A percentile compares a stretch with the other conserved stretches of the same genome.
phyloP scores from a whole-genome alignment of 495 filamentous ascomycete genomes.

The Talaromyces liani region DNA sequence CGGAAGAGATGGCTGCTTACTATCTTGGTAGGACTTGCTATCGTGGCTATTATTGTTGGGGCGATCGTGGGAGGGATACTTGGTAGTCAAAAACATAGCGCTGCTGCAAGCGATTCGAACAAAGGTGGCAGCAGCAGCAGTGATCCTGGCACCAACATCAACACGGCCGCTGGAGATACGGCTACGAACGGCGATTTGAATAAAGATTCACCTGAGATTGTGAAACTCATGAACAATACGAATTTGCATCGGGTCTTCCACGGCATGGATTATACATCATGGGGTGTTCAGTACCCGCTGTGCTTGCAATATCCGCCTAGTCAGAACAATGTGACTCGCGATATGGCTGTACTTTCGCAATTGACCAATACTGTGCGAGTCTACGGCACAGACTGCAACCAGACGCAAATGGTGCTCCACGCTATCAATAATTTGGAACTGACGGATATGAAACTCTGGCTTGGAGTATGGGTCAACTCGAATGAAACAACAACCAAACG shows the following conservation, averaged over 20 bases:
- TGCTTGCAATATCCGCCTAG: slow-evolving; percentile 71
- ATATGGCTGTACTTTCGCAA: slow-evolving; percentile 85
- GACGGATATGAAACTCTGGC: slow-evolving; percentile 82
- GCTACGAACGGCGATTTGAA: slow-evolving; percentile 58
- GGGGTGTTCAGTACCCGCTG: slow-evolving; percentile 83
- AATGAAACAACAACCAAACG: slow-evolving; percentile 79
- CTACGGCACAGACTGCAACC: slow-evolving; percentile 97
- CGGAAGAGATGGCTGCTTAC: slow-evolving; percentile 65
- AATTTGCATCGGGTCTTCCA: slow-evolving; percentile 89
- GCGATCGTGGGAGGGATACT: slow-evolving; percentile 70
- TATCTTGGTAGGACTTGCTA: slow-evolving; percentile 48
- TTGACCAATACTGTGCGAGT: slow-evolving; percentile 83
- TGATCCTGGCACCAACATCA: slow-evolving; percentile 12
- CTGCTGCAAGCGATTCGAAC: slow-evolving; percentile 9
- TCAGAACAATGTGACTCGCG: slow-evolving; percentile 90
- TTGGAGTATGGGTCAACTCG: slow-evolving; percentile 87
- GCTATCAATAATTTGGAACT: slow-evolving; percentile 68
- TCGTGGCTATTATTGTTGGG: slow-evolving; percentile 67
- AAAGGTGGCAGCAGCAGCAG: slow-evolving; percentile 14
- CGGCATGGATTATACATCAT: slow-evolving; percentile 93
- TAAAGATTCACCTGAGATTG: slow-evolving; percentile 71
- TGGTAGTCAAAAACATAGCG: slow-evolving; percentile 32
- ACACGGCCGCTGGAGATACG: slow-evolving; percentile 33
- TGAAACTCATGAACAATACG: slow-evolving; percentile 68
- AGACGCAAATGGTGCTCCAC: slow-evolving; percentile 89